These are phyloP conservation scores for Lentinula novae-zelandiae DNA, from an alignment of 1,284 basidiomycete genomes.

Conservation along the genomic window DNA sequence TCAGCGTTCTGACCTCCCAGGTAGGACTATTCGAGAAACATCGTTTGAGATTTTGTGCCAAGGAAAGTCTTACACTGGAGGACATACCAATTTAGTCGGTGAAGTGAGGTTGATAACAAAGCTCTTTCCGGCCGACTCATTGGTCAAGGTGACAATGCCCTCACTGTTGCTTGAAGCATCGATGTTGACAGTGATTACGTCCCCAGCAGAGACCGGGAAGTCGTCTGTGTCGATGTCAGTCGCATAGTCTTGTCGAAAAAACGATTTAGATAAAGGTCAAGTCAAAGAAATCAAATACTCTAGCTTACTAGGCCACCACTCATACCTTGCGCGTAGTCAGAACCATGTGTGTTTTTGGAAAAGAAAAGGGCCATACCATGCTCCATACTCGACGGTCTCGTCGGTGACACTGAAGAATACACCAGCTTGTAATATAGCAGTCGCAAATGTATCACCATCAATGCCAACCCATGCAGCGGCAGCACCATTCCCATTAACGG, in stretches of 20 bases:
- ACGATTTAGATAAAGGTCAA: neutral
- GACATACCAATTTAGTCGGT: conserved; percentile 1
- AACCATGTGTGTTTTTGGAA: too few species aligned
- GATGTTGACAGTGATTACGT: conserved; percentile 26
- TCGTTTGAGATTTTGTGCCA: neutral
- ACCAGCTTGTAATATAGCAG: conserved; percentile 17
- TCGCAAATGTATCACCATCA: conserved; percentile 15
- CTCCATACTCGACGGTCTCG: conserved; percentile 21
- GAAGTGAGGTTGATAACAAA: conserved; percentile 18
- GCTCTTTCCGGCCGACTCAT: conserved; percentile 25
- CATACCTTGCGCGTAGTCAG: neutral
- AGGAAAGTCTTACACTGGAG: neutral
- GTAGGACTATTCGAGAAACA: neutral
- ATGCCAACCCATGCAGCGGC: conserved; percentile 17
- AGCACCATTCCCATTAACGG: conserved; percentile 6
- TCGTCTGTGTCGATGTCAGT: conserved; percentile 25
- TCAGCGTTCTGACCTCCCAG: conserved; percentile 33
- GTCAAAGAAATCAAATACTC: neutral
- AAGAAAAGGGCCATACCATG: conserved; percentile 13
- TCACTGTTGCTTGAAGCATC: conserved; percentile 24
- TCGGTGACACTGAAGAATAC: conserved; percentile 26
- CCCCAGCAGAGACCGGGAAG: conserved; percentile 25
- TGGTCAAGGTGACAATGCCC: conserved; percentile 28
- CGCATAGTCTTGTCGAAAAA: conserved; percentile 18
- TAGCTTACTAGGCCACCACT: conserved; percentile 25